Percentiles rank a stretch among this genome's conserved stretches.
These are phyloP conservation scores for Edaphochlamys debaryana DNA, from an alignment of 139 green algal genomes.

Conservation along the genomic window DNA sequence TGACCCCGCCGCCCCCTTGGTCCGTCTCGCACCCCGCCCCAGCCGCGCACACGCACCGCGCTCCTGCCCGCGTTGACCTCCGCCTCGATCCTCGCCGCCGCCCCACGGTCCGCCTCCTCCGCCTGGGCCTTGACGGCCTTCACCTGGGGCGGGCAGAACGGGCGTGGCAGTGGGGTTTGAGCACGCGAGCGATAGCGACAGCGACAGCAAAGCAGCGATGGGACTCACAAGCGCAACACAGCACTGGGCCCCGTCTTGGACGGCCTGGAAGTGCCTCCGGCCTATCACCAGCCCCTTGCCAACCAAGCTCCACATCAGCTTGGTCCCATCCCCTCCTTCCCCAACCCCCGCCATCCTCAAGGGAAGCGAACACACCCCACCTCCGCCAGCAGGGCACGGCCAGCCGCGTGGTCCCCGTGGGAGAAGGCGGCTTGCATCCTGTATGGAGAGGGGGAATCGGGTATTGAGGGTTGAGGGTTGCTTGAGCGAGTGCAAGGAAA, in stretches of 20 bases:
- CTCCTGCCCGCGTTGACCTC: conserved; percentile 7
- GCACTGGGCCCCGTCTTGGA: too few species aligned
- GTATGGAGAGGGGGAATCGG: neutral
- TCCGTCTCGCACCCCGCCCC: neutral
- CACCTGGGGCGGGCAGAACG: too few species aligned
- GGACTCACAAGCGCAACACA: too few species aligned
- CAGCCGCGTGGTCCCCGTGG: neutral
- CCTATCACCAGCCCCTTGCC: too few species aligned
- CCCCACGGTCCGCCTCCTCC: conserved; percentile 7
- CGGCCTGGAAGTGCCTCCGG: too few species aligned
- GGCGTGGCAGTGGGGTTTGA: too few species aligned
- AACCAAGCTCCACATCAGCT: conserved; percentile 2
- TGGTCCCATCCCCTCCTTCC: too few species aligned
- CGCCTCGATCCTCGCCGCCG: conserved; percentile 10
- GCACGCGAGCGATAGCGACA: too few species aligned
- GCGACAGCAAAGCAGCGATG: too few species aligned
- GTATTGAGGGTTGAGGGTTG: neutral
- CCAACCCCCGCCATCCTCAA: too few species aligned
- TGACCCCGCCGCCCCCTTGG: neutral
- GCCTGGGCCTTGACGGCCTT: too few species aligned
- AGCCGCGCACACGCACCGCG: neutral
- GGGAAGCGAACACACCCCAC: too few species aligned
- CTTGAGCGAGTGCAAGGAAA: neutral
- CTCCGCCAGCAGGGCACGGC: conserved; percentile 27
- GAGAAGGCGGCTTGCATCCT: conserved; percentile 29